Conservation (phyloP, 345 rosid genomes). For the Euphorbia tirucalli region DNA sequence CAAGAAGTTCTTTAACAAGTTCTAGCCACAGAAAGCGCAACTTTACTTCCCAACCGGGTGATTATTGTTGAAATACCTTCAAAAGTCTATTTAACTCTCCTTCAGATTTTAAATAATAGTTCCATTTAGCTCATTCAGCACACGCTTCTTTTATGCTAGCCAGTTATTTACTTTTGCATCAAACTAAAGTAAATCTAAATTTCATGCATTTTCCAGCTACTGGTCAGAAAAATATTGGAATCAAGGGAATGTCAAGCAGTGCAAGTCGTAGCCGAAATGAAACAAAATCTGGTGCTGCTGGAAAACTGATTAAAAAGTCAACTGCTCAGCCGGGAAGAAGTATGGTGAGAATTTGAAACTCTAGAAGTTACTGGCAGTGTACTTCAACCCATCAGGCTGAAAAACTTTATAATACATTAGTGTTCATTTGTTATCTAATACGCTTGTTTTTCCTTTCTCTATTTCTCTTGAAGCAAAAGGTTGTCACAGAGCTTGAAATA, state of each 20-base stretch:
- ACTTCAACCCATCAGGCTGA: constrained; percentile 6
- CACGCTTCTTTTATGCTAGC: not conserved
- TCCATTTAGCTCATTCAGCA: constrained; percentile 2
- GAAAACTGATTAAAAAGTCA: constrained; percentile 43
- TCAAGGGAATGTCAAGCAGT: constrained; percentile 32
- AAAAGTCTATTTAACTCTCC: constrained; percentile 1
- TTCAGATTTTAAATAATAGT: not conserved
- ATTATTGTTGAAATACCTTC: not conserved
- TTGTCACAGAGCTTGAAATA: constrained; percentile 29
- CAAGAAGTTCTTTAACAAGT: constrained; percentile 29
- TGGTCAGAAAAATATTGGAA: constrained; percentile 43
- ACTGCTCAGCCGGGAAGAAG: constrained; percentile 47
- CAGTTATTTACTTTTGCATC: not conserved
- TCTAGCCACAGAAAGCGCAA: constrained; percentile 38
- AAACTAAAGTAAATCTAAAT: constrained; percentile 2
- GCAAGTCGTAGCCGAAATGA: constrained; percentile 31
- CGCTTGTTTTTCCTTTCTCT: constrained; percentile 9
- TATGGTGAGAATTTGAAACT: constrained; percentile 46
- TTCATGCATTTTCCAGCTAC: constrained; percentile 30
- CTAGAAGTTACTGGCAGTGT: not conserved
- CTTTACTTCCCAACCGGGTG: constrained; percentile 54
- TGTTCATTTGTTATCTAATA: constrained; percentile 15
- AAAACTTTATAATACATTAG: constrained; percentile 7
- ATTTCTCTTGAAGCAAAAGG: constrained; percentile 34
- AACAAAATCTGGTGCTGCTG: constrained; percentile 39